Evolutionary conservation across 306 rosid species (phyloP), one percentile per base, ranked within the genome.

Genomic region (Vigna trinervia): DNA sequence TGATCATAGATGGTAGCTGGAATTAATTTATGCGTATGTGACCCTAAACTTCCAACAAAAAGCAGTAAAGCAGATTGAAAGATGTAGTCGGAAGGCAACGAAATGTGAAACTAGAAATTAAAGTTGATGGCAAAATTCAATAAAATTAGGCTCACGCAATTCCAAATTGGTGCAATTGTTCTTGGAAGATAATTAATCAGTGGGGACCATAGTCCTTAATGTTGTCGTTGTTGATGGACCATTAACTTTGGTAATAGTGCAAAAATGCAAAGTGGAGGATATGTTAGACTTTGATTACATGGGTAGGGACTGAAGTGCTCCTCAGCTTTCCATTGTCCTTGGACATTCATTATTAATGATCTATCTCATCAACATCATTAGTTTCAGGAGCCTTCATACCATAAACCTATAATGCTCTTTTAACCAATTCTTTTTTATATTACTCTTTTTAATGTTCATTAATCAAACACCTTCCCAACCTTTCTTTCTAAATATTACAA

Each of bases 191-290:
- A 70, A 65, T 30, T 48, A 81, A 63, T 46, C 14, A 56, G 82
- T 75, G 82, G 88, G 88, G 88, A 82, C 88, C 86, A 23, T 48
- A 54, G 69, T 76, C 69, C 80, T 51, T 78, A 67, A 4, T 71
- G 52, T 74, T 71, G 82, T 85, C 79, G 53, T 75, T 70, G 71
- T 78, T 57, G n/a, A 56, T 75, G 85, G 79, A 85, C 79, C 84
- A 81, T 82, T 75, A 70, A 71, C 74, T 70, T 78, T 71, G 83
- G 68, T 75, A 65, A 34, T 28, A 70, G 82, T 82, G 85, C 75
- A 67, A 61, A 65, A 76, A 70, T 82, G 77, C 69, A 56, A 69
- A 78, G 79, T 78, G 75, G 83, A 73, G 81, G 83, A 68, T 77
- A 60, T 60, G 30, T 81, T 81, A 78, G 85, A 81, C 88, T 78